These are phyloP conservation scores for Fusarium sp. DNA, from an alignment of 2,329 filamentous ascomycete genomes.

Conservation along the genomic window DNA sequence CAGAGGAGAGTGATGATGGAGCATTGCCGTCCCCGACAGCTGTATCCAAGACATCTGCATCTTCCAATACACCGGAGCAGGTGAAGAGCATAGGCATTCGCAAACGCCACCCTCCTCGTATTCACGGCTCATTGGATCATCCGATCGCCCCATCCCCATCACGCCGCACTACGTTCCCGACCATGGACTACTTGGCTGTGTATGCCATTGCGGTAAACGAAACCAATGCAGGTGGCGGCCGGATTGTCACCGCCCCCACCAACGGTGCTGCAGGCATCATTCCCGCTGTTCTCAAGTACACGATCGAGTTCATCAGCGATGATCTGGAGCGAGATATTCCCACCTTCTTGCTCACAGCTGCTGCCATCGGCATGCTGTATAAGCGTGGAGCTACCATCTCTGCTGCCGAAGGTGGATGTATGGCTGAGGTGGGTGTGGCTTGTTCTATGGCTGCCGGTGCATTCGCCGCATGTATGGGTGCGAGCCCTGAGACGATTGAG, in stretches of 20 bases:
- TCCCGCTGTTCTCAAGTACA: conserved; percentile 63
- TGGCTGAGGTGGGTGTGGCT: conserved; percentile 66
- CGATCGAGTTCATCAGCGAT: conserved; percentile 62
- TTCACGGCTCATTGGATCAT: conserved; percentile 60
- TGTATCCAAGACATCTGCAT: conserved; percentile 2
- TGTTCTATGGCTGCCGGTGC: conserved; percentile 65
- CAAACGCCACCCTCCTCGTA: conserved; percentile 51
- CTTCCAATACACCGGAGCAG: conserved; percentile 9
- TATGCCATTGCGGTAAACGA: conserved; percentile 66
- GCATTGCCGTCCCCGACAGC: conserved; percentile 3
- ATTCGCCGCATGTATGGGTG: conserved; percentile 64
- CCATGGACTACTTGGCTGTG: conserved; percentile 63
- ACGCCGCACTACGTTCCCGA: conserved; percentile 60
- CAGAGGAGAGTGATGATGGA: conserved; percentile 15
- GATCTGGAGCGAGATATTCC: conserved; percentile 61
- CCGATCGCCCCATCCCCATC: conserved; percentile 59
- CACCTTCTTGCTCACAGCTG: conserved; percentile 62
- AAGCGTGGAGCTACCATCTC: conserved; percentile 65
- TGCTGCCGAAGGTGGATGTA: conserved; percentile 63
- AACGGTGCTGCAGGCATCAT: conserved; percentile 65
- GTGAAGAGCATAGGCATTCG: conserved; percentile 8
- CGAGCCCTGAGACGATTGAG: conserved; percentile 62
- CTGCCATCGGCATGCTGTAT: conserved; percentile 65
- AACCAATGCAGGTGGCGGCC: conserved; percentile 63
- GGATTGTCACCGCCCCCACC: conserved; percentile 64